Conservation (phyloP, 1,139 yeast genomes). For the Schizosaccharomyces versatilis region DNA sequence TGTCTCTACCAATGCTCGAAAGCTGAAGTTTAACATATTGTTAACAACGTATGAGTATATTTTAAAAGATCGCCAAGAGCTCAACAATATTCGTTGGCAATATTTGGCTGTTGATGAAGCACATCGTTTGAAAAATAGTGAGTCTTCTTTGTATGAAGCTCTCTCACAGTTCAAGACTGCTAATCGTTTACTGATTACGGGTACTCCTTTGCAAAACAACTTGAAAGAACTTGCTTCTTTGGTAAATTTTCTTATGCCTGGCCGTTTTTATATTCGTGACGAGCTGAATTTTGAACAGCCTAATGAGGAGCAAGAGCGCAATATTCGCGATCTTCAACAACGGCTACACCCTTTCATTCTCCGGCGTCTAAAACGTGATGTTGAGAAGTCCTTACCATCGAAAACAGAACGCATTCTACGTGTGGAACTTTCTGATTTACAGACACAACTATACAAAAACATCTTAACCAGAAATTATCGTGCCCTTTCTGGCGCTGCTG, state of each 20-base stretch:
- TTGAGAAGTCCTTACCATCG: constrained; percentile 84
- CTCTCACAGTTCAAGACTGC: constrained; percentile 60
- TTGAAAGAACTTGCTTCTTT: constrained; percentile 87
- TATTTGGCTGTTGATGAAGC: constrained; percentile 97
- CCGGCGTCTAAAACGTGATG: constrained; percentile 86
- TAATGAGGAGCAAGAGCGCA: constrained; percentile 64
- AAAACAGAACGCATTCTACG: constrained; percentile 85
- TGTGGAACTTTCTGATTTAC: constrained; percentile 85
- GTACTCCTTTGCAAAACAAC: constrained; percentile 93
- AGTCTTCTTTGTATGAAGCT: constrained; percentile 77
- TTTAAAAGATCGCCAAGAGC: constrained; percentile 58
- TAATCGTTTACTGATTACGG: constrained; percentile 77
- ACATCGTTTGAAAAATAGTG: constrained; percentile 84
- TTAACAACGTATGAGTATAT: constrained; percentile 91
- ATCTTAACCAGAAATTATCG: constrained; percentile 76
- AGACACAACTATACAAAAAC: constrained; percentile 84
- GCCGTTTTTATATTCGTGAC: constrained; percentile 67
- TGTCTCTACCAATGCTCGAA: constrained; percentile 30
- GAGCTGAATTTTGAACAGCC: constrained; percentile 88
- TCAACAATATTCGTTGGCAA: constrained; percentile 81
- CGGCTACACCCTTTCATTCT: constrained; percentile 77
- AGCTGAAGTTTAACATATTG: constrained; percentile 68
- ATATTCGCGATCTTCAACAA: constrained; percentile 63
- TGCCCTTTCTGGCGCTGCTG: constrained; percentile 48
- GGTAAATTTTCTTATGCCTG: constrained; percentile 90